Percentiles rank a stretch among this genome's conserved stretches.
Evolutionary conservation across 768 basidiomycete genomes (phyloP).

Genomic region (Suillus paluster): DNA sequence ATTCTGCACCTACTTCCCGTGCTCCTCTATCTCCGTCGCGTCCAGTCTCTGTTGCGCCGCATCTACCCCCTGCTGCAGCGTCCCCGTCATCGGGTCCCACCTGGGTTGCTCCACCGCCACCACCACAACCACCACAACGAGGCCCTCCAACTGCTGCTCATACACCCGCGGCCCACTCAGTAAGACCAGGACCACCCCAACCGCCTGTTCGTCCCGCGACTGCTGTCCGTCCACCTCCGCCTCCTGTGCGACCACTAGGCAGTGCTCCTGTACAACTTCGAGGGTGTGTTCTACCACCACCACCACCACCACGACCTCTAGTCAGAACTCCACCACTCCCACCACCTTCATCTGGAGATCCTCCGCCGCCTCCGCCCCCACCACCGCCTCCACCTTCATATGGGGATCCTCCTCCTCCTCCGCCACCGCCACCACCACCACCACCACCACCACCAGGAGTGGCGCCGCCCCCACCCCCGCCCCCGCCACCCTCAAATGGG

Average conservation of each 20-base stretch:
- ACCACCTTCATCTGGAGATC: constrained; percentile 23
- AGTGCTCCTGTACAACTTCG: no score
- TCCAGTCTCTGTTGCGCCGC: constrained; percentile 28
- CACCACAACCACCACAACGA: constrained; percentile 30
- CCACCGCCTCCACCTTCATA: constrained; percentile 34
- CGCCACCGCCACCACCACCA: constrained; percentile 39
- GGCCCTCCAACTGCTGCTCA: constrained; percentile 30
- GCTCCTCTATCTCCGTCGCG: constrained; percentile 40
- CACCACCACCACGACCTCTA: constrained; percentile 35
- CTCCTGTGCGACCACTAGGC: constrained; percentile 34
- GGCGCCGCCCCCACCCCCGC: constrained; percentile 35
- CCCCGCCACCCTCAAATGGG: constrained; percentile 44
- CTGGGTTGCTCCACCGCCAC: constrained; percentile 20
- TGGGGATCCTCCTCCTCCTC: constrained; percentile 25
- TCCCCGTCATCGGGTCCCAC: constrained; percentile 26
- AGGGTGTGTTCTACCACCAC: no score
- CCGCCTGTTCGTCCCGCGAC: constrained; percentile 41
- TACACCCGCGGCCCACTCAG: constrained; percentile 33
- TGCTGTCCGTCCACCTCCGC: constrained; percentile 32
- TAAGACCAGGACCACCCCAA: constrained; percentile 40
- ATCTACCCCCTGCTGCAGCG: constrained; percentile 39
- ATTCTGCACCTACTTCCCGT: constrained; percentile 33
- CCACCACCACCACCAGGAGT: constrained; percentile 35
- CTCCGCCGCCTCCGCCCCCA: constrained; percentile 34
- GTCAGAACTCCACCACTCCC: constrained; percentile 36